Evolutionary conservation across 352 stramenopile genomes (phyloP), one percentile per base, ranked within the genome.

Genomic region (Globisporangium viniferum): DNA sequence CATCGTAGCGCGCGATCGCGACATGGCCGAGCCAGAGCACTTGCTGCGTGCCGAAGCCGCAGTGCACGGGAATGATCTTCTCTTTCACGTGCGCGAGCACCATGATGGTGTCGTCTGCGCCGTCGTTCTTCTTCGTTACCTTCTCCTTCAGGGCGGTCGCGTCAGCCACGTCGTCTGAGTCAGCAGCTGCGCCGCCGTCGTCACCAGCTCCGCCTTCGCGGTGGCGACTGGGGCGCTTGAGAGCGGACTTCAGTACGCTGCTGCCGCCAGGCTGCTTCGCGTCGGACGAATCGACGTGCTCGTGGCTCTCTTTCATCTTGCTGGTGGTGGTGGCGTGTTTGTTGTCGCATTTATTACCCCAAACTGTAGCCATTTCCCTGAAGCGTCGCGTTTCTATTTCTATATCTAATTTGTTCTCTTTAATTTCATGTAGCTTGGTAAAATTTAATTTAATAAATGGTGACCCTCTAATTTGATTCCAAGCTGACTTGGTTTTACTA

Each of bases 21-120:
- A 93, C 84, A 57, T 91, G 72, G 31, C 80, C 86, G 20, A 93
- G 69, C 86, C 86, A 93, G 31, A 82, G 41, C 22, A 93, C 77
- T 59, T 89, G 81, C 67, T 93, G 86, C 33, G 82, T 92, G 41
- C 83, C 84, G 22, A 89, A 90, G 49, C 86, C 84, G 57, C 83
- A 92, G 72, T 80, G 76, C 27, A 92, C 73, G 1, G 81, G 75
- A 62, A 93, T 88, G 67, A 90, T 81, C 71, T 90, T 90, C 68
- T 93, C 84, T 5, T 72, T 69, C 24, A 92, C 74, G 65, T 91
- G 82, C n/a, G 77, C 81, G 66, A 91, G 64, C 24, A 91, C 65
- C 2, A 76, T 80, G 62, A 90, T 88, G 36, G 82, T 81, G 55
- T 88, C 82, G 7, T 79, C 70, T 24, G 74, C 73, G 35, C 78